phyloP scores from a whole-genome alignment of 352 stramenopile species.

The Phytophthora europaea region DNA sequence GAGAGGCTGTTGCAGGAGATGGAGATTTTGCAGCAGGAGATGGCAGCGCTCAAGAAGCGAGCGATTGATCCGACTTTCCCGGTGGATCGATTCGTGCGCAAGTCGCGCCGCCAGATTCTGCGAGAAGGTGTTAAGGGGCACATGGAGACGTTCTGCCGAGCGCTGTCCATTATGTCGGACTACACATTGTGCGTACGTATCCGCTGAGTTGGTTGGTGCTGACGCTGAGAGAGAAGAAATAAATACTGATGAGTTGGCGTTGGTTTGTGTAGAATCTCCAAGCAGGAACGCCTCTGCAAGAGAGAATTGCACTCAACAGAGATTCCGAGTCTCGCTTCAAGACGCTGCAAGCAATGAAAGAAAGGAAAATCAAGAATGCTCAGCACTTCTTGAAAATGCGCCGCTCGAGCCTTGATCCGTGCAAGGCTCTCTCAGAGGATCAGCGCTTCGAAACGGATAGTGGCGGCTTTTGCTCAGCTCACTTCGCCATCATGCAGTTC shows the following conservation, averaged over 20 bases:
- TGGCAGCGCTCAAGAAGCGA: constrained; percentile 42
- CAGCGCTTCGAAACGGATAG: constrained; percentile 53
- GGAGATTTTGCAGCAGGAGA: constrained; percentile 34
- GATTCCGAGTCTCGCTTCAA: constrained; percentile 24
- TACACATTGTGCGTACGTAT: constrained; percentile 44
- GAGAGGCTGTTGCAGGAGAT: constrained; percentile 36
- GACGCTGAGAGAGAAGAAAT: not conserved
- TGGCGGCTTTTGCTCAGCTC: constrained; percentile 57
- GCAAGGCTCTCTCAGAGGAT: constrained; percentile 41
- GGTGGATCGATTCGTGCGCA: constrained; percentile 17
- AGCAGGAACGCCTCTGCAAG: constrained; percentile 40
- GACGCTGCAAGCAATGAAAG: constrained; percentile 32
- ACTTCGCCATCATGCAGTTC: constrained; percentile 69
- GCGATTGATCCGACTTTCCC: constrained; percentile 19
- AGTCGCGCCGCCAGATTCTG: constrained; percentile 23
- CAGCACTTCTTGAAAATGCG: constrained; percentile 46
- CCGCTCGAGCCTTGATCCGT: constrained; percentile 28
- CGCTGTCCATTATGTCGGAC: constrained; percentile 40
- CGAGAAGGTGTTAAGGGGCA: constrained; percentile 26
- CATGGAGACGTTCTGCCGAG: constrained; percentile 34
- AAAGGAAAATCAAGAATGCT: constrained; percentile 33
- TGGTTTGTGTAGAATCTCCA: constrained; percentile 32
- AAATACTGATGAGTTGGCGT: not conserved
- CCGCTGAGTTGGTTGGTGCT: not conserved
- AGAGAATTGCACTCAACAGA: constrained; percentile 34